Conservation (phyloP, 2,329 filamentous ascomycete species). For the Aspergillus pseudoglaucus region DNA sequence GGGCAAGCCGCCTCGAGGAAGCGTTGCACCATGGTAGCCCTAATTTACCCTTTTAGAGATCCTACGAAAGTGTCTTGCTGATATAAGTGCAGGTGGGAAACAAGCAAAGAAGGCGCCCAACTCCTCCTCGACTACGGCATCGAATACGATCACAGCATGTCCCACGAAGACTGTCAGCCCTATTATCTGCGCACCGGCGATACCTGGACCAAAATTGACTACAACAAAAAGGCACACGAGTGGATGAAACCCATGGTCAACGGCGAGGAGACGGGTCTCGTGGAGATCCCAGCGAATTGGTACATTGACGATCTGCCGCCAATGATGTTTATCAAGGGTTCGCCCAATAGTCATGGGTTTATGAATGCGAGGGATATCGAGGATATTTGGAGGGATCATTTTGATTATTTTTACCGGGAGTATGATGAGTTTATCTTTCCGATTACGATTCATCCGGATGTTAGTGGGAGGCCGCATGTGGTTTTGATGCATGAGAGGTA, state of each 20-base stretch:
- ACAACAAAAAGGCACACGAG: slow-evolving; percentile 31
- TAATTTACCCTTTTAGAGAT: background rate
- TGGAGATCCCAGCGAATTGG: slow-evolving; percentile 41
- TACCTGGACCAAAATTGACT: slow-evolving; percentile 40
- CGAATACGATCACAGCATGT: slow-evolving; percentile 41
- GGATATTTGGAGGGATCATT: slow-evolving; percentile 56
- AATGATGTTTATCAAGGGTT: slow-evolving; percentile 41
- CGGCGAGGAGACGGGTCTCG: slow-evolving; percentile 32
- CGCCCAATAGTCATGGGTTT: slow-evolving; percentile 50
- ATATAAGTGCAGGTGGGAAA: slow-evolving; percentile 52
- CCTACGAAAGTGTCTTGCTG: background rate
- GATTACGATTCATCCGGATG: slow-evolving; percentile 69
- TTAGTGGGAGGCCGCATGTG: slow-evolving; percentile 64
- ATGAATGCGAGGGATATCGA: slow-evolving; percentile 53
- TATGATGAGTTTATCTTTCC: slow-evolving; percentile 73
- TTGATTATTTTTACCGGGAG: slow-evolving; percentile 65
- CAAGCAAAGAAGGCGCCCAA: slow-evolving; percentile 56
- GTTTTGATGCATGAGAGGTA: slow-evolving; percentile 66
- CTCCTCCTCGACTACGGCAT: slow-evolving; percentile 38
- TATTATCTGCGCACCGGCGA: slow-evolving; percentile 41
- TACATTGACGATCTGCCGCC: slow-evolving; percentile 40
- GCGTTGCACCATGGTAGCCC: slow-evolving; percentile 60
- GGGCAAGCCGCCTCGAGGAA: slow-evolving; percentile 66
- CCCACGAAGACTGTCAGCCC: slow-evolving; percentile 39
- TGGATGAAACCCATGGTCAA: slow-evolving; percentile 47